These are phyloP conservation scores for Neoarthrinium moseri DNA, from an alignment of 2,329 filamentous ascomycete species.

Conservation along the genomic window DNA sequence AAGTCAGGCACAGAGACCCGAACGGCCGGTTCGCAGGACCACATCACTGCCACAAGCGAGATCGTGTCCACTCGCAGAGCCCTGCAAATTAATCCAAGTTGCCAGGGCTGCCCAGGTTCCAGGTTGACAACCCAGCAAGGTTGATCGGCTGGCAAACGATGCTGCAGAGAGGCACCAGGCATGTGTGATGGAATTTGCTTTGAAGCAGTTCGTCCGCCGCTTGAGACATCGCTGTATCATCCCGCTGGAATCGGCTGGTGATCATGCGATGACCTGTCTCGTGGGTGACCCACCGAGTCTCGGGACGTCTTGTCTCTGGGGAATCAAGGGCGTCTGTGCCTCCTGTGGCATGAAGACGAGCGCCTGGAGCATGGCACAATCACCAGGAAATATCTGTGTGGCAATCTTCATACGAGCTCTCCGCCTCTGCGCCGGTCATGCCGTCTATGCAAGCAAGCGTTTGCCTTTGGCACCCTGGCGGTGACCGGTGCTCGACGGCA, in stretches of 20 bases:
- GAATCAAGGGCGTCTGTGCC: background rate
- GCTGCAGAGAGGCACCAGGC: no score
- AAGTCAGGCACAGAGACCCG: background rate
- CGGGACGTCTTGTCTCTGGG: background rate
- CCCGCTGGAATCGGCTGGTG: background rate
- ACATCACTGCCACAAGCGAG: background rate
- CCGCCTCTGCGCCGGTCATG: background rate
- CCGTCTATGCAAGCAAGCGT: no score
- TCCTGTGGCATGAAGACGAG: background rate
- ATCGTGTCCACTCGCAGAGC: conserved; percentile 5
- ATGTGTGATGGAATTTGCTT: background rate
- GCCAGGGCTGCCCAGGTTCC: no score
- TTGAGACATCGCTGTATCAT: no score
- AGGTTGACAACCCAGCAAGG: no score
- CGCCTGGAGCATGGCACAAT: background rate
- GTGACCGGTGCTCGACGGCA: no score
- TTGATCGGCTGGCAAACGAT: no score
- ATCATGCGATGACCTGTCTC: conserved; percentile 3
- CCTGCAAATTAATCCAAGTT: background rate
- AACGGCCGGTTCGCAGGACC: background rate
- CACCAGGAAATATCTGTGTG: background rate
- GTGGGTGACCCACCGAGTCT: background rate
- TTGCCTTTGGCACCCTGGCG: no score
- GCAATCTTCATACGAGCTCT: background rate
- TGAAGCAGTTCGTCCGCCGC: no score